These are phyloP conservation scores for Medicago arabica DNA, from an alignment of 306 rosid species.

Conservation along the genomic window DNA sequence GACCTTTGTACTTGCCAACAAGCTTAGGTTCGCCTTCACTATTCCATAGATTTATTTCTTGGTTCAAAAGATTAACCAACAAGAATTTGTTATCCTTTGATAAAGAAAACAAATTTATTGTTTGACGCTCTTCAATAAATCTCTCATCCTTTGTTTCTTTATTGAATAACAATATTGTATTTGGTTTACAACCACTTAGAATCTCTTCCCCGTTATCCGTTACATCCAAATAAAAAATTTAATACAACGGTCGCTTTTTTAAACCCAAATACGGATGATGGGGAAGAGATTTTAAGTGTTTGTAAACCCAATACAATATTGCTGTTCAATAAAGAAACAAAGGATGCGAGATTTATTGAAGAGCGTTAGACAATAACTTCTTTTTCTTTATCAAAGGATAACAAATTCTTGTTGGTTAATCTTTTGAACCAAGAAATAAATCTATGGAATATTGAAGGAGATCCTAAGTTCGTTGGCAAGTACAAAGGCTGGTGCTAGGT, in stretches of 20 bases:
- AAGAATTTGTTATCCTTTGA: constrained; percentile 82
- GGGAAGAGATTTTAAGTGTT: constrained; percentile 77
- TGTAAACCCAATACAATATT: constrained; percentile 64
- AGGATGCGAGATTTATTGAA: constrained; percentile 72
- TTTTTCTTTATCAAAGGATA: constrained; percentile 84
- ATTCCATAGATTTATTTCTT: constrained; percentile 96
- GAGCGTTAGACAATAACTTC: constrained; percentile 85
- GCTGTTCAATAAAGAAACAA: constrained; percentile 81
- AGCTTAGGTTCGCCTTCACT: constrained; percentile 72
- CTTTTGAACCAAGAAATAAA: constrained; percentile 96
- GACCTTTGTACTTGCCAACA: constrained; percentile 82
- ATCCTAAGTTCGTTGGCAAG: constrained; percentile 68
- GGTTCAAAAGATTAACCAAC: constrained; percentile 83
- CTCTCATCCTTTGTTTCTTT: constrained; percentile 80
- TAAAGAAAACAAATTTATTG: constrained; percentile 79
- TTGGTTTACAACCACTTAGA: constrained; percentile 73
- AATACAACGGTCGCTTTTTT: constrained; percentile 38
- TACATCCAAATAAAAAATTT: constrained; percentile 88
- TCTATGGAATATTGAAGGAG: constrained; percentile 87
- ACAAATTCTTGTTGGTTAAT: constrained; percentile 74
- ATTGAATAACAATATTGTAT: constrained; percentile 68
- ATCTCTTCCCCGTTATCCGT: constrained; percentile 80
- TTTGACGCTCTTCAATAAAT: constrained; percentile 75
- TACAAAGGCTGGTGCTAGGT: constrained; percentile 74
- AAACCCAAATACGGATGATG: constrained; percentile 46